Evolutionary conservation across 2,329 filamentous ascomycete genomes (phyloP).

Genomic region (Macrophomina pseudophaseolina): DNA sequence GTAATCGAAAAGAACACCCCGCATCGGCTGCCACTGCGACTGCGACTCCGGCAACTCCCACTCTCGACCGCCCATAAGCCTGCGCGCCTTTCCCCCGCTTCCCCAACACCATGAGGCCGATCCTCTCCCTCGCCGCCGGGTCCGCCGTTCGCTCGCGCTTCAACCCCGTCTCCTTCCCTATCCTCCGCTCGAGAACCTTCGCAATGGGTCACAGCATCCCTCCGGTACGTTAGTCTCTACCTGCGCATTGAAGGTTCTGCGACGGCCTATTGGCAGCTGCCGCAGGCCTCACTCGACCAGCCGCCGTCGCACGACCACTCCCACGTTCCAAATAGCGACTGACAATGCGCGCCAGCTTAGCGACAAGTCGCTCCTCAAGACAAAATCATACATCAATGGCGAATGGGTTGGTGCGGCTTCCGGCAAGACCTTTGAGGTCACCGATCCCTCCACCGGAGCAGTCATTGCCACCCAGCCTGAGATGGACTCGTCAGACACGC

Average conservation of each 20-base stretch:
- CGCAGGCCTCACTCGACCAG: no score
- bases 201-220: slow-evolving; percentile 52
- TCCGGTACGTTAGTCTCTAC: slow-evolving; percentile 35
- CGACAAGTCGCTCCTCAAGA: slow-evolving; percentile 73
- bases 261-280: no score
- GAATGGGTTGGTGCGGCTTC: slow-evolving; percentile 87
- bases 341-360: slow-evolving; percentile 44
- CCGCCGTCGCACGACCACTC: no score
- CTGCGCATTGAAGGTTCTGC: no score
- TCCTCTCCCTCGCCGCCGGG: slow-evolving; percentile 28
- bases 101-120: slow-evolving; percentile 28
- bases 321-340: not conserved
- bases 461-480: slow-evolving; percentile 85
- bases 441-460: slow-evolving; percentile 82
- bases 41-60: not conserved
- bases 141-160: slow-evolving; percentile 37
- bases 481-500: slow-evolving; percentile 77
- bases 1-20: slow-evolving; percentile 14
- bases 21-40: not conserved
- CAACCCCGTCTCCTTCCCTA: slow-evolving; percentile 39
- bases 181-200: slow-evolving; percentile 46
- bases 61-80: not conserved
- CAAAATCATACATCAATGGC: slow-evolving; percentile 85
- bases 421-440: slow-evolving; percentile 89
- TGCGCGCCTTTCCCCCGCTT: not conserved